Percentiles rank a stretch among this genome's conserved stretches.
Conservation (phyloP, 805 yeast species). For the Kuraishia hungarica region DNA sequence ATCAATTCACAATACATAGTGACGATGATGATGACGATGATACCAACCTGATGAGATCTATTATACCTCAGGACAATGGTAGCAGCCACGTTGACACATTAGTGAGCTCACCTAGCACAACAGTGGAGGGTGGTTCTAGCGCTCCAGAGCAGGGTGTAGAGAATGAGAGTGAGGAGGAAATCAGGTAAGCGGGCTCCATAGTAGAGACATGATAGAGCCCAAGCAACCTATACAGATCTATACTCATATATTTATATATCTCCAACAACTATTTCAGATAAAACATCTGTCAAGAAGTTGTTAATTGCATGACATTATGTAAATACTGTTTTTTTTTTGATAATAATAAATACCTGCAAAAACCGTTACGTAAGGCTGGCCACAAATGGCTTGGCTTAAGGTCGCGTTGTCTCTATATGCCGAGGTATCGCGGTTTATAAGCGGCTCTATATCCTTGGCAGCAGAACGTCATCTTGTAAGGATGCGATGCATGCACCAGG, state of each 20-base stretch:
- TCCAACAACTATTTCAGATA: not conserved
- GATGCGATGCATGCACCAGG: not conserved
- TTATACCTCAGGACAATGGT: not conserved
- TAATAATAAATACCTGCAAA: too few relatives aligned
- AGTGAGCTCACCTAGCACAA: not conserved
- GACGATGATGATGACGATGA: constrained; percentile 41
- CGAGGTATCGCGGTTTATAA: not conserved
- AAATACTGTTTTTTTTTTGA: not conserved
- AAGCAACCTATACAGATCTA: not conserved
- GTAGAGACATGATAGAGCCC: too few relatives aligned
- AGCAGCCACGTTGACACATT: not conserved
- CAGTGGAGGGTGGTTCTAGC: not conserved
- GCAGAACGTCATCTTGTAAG: not conserved
- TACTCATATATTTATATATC: too few relatives aligned
- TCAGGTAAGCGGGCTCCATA: too few relatives aligned
- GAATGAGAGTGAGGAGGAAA: not conserved
- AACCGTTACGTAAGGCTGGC: not conserved
- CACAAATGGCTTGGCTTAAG: not conserved
- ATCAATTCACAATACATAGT: constrained; percentile 39
- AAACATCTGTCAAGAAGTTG: not conserved
- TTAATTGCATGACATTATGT: not conserved
- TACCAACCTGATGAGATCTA: not conserved
- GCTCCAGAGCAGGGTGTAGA: not conserved
- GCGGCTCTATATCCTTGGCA: not conserved
- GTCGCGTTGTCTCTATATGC: not conserved